phyloP scores from a whole-genome alignment of 1,284 basidiomycete species.

The Pholiota adiposa region DNA sequence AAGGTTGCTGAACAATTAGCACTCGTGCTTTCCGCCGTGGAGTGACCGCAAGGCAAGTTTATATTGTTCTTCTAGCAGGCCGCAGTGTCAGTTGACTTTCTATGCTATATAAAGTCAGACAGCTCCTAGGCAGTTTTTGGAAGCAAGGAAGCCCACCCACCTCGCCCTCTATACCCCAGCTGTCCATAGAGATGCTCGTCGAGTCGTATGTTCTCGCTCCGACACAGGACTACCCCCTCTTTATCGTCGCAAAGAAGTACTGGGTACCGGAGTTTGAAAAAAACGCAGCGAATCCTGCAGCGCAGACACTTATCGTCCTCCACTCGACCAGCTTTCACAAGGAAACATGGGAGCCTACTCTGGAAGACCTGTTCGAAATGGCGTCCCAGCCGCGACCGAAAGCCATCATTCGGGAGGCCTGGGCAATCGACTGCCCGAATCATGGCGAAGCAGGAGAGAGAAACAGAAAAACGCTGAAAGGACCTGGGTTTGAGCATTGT shows the following conservation, averaged over 20 bases:
- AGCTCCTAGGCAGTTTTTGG: not conserved
- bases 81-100: not conserved
- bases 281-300: slow-evolving; percentile 38
- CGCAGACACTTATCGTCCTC: slow-evolving; percentile 56
- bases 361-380: slow-evolving; percentile 45
- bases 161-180: not conserved
- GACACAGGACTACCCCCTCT: slow-evolving; percentile 45
- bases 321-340: slow-evolving; percentile 72
- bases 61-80: not conserved
- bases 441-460: slow-evolving; percentile 42
- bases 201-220: slow-evolving; percentile 37
- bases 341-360: slow-evolving; percentile 66
- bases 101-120: slow-evolving; percentile 9
- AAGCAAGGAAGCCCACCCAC: slow-evolving; percentile 7
- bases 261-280: slow-evolving; percentile 44
- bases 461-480: slow-evolving; percentile 39
- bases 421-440: slow-evolving; percentile 46
- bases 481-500: slow-evolving; percentile 48
- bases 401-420: slow-evolving; percentile 36
- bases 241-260: slow-evolving; percentile 60
- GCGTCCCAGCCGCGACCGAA: slow-evolving; percentile 22
- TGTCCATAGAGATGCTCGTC: slow-evolving; percentile 28
- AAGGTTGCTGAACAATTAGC: not conserved
- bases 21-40: not conserved
- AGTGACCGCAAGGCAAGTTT: not conserved